These are phyloP conservation scores for Carex parvula DNA, from an alignment of 176 grass and related monocot species.

Conservation along the genomic window DNA sequence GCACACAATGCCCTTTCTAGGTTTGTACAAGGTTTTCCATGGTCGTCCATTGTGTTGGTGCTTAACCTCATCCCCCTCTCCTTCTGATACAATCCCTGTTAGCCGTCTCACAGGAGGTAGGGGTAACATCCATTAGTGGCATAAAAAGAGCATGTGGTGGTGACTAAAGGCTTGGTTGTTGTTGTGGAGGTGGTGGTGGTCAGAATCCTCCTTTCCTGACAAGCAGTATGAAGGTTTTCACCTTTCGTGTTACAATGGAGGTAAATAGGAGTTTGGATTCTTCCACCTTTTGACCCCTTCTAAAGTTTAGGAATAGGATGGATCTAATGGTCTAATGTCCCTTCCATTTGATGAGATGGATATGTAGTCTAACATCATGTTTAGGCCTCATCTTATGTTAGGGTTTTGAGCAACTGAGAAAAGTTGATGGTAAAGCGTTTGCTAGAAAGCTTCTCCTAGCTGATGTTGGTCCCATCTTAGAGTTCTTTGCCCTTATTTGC, in stretches of 20 bases:
- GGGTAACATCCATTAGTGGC: not conserved
- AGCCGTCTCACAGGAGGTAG: not conserved
- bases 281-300: not conserved
- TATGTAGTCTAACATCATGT: not conserved
- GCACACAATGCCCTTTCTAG: not conserved
- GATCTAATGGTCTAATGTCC: not conserved
- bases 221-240: not conserved
- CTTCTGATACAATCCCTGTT: not conserved
- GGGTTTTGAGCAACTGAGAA: not conserved
- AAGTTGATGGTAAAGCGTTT: not conserved
- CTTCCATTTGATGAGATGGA: not conserved
- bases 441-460: not conserved
- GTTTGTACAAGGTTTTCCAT: not conserved
- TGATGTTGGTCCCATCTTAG: not conserved
- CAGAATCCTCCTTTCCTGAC: not conserved
- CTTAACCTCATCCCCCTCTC: not conserved
- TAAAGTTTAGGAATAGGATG: not conserved
- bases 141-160: not conserved
- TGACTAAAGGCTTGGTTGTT: too few species aligned
- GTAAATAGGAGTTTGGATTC: not conserved
- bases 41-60: not conserved
- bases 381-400: not conserved
- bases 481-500: not conserved
- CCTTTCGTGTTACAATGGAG: not conserved
- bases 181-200: not conserved